Base-by-base conservation (phyloP, 495 filamentous ascomycete species). In the Articulospora tetracladia region DNA sequence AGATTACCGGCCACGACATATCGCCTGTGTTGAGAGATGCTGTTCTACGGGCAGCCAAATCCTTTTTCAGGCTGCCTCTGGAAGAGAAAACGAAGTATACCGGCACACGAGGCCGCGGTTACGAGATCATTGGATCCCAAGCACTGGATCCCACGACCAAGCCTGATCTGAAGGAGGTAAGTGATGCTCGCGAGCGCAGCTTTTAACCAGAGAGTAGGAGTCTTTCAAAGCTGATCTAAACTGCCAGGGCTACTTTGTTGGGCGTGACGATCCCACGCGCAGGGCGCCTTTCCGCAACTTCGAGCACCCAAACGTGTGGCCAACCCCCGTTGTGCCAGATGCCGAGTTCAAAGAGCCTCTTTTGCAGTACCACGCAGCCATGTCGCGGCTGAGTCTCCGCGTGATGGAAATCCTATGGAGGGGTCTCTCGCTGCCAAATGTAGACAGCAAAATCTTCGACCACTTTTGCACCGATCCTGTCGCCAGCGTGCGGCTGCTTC, bases 51-150 rank as follows among this genome's bases (percentile, higher is more conserved):
- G 46, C 46, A 8, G 10, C 50, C 23, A 68, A 72, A 53, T 59
- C 61, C 0, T 78, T 85, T 60, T 83, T 83, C 60, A 64, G 61
- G 3, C 74, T 81, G 0, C 72, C 77, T 1, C 63, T 77, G 1
- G 73, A 77, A 19, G 70, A 75, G 36, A 83, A 83, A 59, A 77
- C 73, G 74, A 58, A 63, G 32, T 65, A 69, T 50, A 52, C 69
- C 24, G 71, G 69, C 60, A 69, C 77, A 65, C 68, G 74, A 30
- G 74, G 76, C 32, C n/a, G n/a, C n/a, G n/a, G n/a, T n/a, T 78
- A 77, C 56, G 76, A 78, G 53, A 61, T 73, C 20, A 68, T 77
- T 44, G 69, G 72, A 27, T 73, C 71, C 26, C 76, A 78, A 56
- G 72, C 74, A 60, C 69, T 76, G 12, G 72, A 76, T 62, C 54